Evolutionary conservation across 805 yeast species (phyloP).

Genomic region (Alloascoidea hylecoeti): DNA sequence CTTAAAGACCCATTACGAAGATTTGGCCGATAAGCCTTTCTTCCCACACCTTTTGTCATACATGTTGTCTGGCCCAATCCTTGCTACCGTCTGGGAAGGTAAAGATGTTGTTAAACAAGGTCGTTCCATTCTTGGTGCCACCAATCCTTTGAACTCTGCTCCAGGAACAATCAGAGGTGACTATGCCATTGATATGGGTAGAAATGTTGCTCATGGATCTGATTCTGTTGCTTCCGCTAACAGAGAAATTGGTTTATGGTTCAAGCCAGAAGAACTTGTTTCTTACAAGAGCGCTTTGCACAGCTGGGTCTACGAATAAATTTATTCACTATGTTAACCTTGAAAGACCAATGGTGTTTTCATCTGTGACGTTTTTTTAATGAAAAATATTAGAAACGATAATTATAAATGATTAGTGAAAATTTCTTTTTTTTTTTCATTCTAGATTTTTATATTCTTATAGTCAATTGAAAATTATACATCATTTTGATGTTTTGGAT

Average conservation of each 20-base stretch:
- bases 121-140: constrained; percentile 95
- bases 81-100: constrained; percentile 99
- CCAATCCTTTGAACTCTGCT: constrained; percentile 93
- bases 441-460: too few relatives aligned
- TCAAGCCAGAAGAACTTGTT: constrained; percentile 92
- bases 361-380: too few relatives aligned
- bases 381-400: too few relatives aligned
- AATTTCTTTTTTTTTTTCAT: too few relatives aligned
- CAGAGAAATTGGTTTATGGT: constrained; percentile 95
- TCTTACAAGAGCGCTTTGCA: constrained; percentile 77
- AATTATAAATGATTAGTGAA: too few relatives aligned
- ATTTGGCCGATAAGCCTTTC: constrained; percentile 91
- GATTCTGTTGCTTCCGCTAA: constrained; percentile 97
- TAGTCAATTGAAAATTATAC: too few relatives aligned
- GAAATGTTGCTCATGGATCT: constrained; percentile 98
- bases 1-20: constrained; percentile 89
- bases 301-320: constrained; percentile 91
- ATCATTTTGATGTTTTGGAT: too few relatives aligned
- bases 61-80: constrained; percentile 97
- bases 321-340: too few relatives aligned
- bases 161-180: constrained; percentile 99
- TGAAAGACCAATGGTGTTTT: too few relatives aligned
- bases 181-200: constrained; percentile 96
- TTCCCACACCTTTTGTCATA: constrained; percentile 92
- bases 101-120: constrained; percentile 99